A percentile compares a stretch with the other conserved stretches of the same genome.
phyloP scores from a whole-genome alignment of 225 moss, liverwort and hornwort species.

The Lunularia cruciata region DNA sequence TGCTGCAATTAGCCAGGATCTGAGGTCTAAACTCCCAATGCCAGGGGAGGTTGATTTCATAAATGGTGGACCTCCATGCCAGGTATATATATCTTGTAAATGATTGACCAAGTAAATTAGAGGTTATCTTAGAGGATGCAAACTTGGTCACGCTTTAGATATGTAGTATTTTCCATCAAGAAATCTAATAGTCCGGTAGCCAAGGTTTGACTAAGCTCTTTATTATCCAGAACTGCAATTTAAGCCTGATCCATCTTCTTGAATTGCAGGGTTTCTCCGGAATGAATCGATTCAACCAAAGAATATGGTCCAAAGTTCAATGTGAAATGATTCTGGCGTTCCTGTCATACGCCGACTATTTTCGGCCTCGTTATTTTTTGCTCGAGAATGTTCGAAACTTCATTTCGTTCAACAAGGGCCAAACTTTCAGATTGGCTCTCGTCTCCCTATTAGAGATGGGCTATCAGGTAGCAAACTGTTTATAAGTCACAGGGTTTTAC shows the following conservation, averaged over 20 bases:
- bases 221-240: no score
- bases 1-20: conserved; percentile 47
- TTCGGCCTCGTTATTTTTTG: conserved; percentile 92
- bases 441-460: conserved; percentile 97
- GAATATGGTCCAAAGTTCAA: conserved; percentile 98
- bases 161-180: no score
- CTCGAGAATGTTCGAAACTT: conserved; percentile 98
- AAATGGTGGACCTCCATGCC: conserved; percentile 96
- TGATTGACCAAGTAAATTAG: no score
- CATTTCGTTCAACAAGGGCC: conserved; percentile 94
- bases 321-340: conserved; percentile 97
- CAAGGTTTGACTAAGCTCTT: no score
- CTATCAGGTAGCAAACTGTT: conserved; percentile 67
- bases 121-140: no score
- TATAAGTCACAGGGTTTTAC: not conserved
- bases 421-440: conserved; percentile 88
- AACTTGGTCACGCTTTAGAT: no score
- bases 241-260: not conserved
- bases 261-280: conserved; percentile 90
- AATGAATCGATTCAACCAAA: conserved; percentile 94
- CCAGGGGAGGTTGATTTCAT: conserved; percentile 98
- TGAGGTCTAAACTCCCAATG: conserved; percentile 57
- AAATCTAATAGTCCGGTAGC: no score
- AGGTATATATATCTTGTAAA: no score
- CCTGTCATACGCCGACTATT: conserved; percentile 90